Evolutionary conservation across 345 rosid species (phyloP).

Genomic region (Rubroshorea leprosula): DNA sequence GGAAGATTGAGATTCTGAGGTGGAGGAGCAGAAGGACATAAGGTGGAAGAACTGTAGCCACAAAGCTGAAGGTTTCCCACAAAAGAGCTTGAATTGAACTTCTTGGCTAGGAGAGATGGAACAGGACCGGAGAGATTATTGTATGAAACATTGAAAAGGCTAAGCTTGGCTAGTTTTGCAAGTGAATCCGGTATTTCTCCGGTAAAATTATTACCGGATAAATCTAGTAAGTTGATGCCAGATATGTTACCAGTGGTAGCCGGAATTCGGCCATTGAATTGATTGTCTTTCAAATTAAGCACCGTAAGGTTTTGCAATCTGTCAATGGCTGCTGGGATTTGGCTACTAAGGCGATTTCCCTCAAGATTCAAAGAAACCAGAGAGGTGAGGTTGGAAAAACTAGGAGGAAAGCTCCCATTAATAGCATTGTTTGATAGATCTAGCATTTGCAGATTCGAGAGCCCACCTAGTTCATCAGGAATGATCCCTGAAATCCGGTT

Average conservation of each 20-base stretch:
- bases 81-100: conserved; percentile 84
- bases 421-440: conserved; percentile 73
- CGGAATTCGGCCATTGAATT: conserved; percentile 55
- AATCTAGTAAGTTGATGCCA: conserved; percentile 48
- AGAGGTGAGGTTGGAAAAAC: conserved; percentile 52
- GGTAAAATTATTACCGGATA: conserved; percentile 59
- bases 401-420: conserved; percentile 61
- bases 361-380: conserved; percentile 48
- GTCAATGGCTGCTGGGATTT: conserved; percentile 45
- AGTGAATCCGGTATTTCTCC: conserved; percentile 69
- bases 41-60: conserved; percentile 60
- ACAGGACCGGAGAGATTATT: conserved; percentile 84
- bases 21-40: conserved; percentile 45
- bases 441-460: conserved; percentile 44
- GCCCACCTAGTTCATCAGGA: conserved; percentile 45
- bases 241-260: conserved; percentile 50
- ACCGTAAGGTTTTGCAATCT: conserved; percentile 48
- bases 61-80: conserved; percentile 84
- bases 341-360: conserved; percentile 42
- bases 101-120: conserved; percentile 54
- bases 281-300: conserved; percentile 60
- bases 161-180: conserved; percentile 45
- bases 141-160: conserved; percentile 75
- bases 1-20: conserved; percentile 41
- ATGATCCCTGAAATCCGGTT: conserved; percentile 55